Conservation (phyloP, 768 basidiomycete species). For the Leccinellum rugosiceps region DNA sequence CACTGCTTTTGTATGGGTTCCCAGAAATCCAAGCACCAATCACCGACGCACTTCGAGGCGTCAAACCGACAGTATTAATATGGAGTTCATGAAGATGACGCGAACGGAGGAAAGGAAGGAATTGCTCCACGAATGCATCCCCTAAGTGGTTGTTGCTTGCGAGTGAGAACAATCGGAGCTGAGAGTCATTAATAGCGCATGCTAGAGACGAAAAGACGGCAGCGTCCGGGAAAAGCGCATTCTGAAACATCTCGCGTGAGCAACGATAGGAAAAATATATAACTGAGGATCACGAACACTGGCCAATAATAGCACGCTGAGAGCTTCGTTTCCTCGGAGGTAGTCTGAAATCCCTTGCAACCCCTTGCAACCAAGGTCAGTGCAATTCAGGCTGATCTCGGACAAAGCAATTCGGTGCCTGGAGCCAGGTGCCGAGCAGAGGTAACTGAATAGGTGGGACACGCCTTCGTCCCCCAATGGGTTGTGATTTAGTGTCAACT, state of each 20-base stretch:
- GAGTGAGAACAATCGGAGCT: slow-evolving; percentile 47
- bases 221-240: slow-evolving; percentile 38
- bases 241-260: slow-evolving; percentile 33
- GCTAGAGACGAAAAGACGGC: slow-evolving; percentile 39
- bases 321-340: slow-evolving; percentile 41
- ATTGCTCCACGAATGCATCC: slow-evolving; percentile 46
- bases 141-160: slow-evolving; percentile 46
- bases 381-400: slow-evolving; percentile 57
- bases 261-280: background rate
- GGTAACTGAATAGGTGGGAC: slow-evolving; percentile 50
- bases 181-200: slow-evolving; percentile 51
- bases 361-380: slow-evolving; percentile 51
- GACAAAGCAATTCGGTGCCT: slow-evolving; percentile 39
- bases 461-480: slow-evolving; percentile 56
- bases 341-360: slow-evolving; percentile 51
- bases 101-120: slow-evolving; percentile 48
- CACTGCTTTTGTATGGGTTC: slow-evolving; percentile 2
- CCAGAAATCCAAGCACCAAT: slow-evolving; percentile 53
- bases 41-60: slow-evolving; percentile 38
- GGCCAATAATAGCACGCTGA: slow-evolving; percentile 50
- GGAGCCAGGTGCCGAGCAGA: slow-evolving; percentile 47
- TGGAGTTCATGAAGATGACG: slow-evolving; percentile 50
- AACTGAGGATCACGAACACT: slow-evolving; percentile 41
- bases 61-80: slow-evolving; percentile 47
- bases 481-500: slow-evolving; percentile 55